Percentiles rank a stretch among this genome's conserved stretches.
phyloP scores from a whole-genome alignment of 2,329 filamentous ascomycete genomes.

The Thermoascus crustaceus region DNA sequence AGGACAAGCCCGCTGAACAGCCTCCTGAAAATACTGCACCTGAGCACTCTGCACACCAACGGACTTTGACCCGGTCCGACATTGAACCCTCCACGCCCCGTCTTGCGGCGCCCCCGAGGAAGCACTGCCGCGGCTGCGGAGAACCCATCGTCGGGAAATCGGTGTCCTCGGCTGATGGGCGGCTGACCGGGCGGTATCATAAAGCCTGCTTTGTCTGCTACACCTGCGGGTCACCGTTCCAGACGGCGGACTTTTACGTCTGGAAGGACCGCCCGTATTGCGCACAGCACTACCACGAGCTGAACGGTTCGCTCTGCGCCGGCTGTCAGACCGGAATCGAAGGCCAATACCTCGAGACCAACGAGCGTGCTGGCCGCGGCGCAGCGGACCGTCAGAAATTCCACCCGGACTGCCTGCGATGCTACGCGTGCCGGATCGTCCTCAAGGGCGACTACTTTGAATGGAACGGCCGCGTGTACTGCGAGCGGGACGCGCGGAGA shows the following conservation, averaged over 20 bases:
- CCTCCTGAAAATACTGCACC: constrained; percentile 14
- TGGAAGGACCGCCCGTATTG: constrained; percentile 82
- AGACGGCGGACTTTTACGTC: constrained; percentile 88
- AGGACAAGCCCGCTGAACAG: constrained; percentile 5
- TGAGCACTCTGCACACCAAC: constrained; percentile 9
- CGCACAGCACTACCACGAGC: constrained; percentile 81
- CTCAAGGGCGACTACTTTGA: constrained; percentile 87
- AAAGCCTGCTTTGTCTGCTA: constrained; percentile 90
- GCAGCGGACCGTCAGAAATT: constrained; percentile 56
- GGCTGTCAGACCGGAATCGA: constrained; percentile 81
- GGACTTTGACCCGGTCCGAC: constrained; percentile 11
- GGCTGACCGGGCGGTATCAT: constrained; percentile 87
- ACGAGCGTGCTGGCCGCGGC: constrained; percentile 28
- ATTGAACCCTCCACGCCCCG: constrained; percentile 31
- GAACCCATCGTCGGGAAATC: constrained; percentile 79
- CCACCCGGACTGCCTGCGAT: constrained; percentile 80
- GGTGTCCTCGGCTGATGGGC: constrained; percentile 85
- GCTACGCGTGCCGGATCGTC: constrained; percentile 61
- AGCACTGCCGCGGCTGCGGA: constrained; percentile 75
- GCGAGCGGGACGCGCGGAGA: constrained; percentile 73
- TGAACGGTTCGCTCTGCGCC: constrained; percentile 79
- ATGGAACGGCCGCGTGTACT: constrained; percentile 69
- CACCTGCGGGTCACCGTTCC: constrained; percentile 72
- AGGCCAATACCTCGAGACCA: constrained; percentile 85
- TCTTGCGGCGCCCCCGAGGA: constrained; percentile 47